phyloP scores from a whole-genome alignment of 306 rosid species.

The Cucurbita pepo region DNA sequence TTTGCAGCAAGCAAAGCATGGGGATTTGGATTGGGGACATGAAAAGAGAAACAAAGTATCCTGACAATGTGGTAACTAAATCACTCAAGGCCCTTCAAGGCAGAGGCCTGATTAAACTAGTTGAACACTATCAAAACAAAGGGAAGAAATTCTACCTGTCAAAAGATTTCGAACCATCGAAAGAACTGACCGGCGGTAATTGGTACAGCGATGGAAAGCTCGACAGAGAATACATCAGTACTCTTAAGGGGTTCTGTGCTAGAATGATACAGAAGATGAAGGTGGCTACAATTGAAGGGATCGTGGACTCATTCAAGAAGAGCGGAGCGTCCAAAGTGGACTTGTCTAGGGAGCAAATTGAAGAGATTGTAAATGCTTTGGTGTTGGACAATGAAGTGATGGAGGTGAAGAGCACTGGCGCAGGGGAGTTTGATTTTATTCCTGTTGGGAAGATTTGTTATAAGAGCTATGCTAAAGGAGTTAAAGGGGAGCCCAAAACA shows the following conservation, averaged over 20 bases:
- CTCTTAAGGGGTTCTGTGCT: constrained; percentile 20
- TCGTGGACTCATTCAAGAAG: constrained; percentile 16
- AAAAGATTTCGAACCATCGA: constrained; percentile 49
- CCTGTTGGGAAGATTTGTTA: constrained; percentile 49
- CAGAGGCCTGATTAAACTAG: constrained; percentile 51
- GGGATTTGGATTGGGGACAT: constrained; percentile 52
- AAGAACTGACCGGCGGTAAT: constrained; percentile 54
- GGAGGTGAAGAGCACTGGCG: constrained; percentile 51
- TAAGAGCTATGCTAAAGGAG: constrained; percentile 31
- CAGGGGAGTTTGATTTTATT: constrained; percentile 37
- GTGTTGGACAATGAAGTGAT: constrained; percentile 40
- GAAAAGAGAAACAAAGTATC: constrained; percentile 32
- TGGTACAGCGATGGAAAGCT: constrained; percentile 50
- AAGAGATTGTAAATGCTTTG: constrained; percentile 42
- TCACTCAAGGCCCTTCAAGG: constrained; percentile 32
- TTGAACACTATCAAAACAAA: constrained; percentile 43
- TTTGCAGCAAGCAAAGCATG: constrained; percentile 35
- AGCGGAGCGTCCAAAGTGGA: constrained; percentile 13
- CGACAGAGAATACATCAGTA: constrained; percentile 27
- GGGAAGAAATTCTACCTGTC: constrained; percentile 62
- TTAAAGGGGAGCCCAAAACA: constrained; percentile 20
- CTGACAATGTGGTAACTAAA: constrained; percentile 23
- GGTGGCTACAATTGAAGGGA: constrained; percentile 34
- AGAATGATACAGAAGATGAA: constrained; percentile 24
- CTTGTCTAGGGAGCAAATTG: constrained; percentile 26